Base-by-base conservation (phyloP, 2,329 filamentous ascomycete genomes). In the Xylariaceae sp. region DNA sequence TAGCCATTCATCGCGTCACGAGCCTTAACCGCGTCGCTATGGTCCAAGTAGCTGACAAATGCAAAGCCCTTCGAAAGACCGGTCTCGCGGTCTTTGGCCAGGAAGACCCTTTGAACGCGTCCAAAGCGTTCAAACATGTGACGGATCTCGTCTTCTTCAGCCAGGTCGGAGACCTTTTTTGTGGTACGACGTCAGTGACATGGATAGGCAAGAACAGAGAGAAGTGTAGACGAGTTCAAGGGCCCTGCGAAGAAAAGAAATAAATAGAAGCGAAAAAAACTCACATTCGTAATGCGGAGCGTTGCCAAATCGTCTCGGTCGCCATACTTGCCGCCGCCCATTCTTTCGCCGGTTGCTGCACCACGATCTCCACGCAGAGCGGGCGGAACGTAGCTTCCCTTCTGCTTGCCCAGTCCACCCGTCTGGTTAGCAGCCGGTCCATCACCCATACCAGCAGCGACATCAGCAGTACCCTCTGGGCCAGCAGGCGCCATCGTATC, bases 91-190 rank as follows among this genome's bases (percentile, higher is more conserved):
- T 99, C 94, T 83, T 97, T 97, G 71, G 94, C 94, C 71, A 99
- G 78, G 83, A 99, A 99, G 55, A 99, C 94, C 76, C 94, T 87
- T 59, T 93, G 97, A 73, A 99, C 94, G 68, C 92, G 90, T 72
- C 94, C 94, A 75, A 94, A 97, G 68, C 94, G 87, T 80, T 96
- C 92, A 81, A 99, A 99, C 86, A 99, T 92, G 75, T 96, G 92
- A 74, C 94, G 90, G 67, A 99, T 83, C 77, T 99, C 94, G 74
- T 85, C 81, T 77, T 99, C 94, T 77, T 99, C 94, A 66, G 94
- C 94, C 82, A 97, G 89, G 77, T 99, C 94, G 75, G 90, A 96
- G 65, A 96, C 90, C 90, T 93, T 4, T 69, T 70, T n/a, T 35
- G 41, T 45, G 39, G 11, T 10, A 2, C n/a, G 45, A 56, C 41